A percentile compares a stretch with the other conserved stretches of the same genome.
These are phyloP conservation scores for Populus trichocarpa DNA, from an alignment of 441 rosid species.

Conservation along the genomic window DNA sequence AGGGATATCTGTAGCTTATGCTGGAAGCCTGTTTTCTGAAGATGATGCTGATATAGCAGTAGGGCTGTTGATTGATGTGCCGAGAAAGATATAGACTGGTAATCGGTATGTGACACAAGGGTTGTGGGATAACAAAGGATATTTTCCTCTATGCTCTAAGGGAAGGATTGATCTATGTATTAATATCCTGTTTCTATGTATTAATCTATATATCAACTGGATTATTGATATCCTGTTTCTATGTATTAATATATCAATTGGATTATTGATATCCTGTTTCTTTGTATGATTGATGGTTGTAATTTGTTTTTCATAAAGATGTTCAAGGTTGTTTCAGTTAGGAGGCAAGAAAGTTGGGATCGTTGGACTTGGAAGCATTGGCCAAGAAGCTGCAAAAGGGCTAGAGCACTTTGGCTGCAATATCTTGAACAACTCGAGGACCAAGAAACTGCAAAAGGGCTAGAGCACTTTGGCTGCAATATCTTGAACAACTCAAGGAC, in stretches of 20 bases:
- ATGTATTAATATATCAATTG: too few relatives aligned
- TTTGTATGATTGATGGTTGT: neutral
- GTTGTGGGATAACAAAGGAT: conserved; percentile 27
- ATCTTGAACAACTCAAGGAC: conserved; percentile 56
- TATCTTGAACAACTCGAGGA: conserved; percentile 56
- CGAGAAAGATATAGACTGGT: conserved; percentile 30
- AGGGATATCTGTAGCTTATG: conserved; percentile 21
- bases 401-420: conserved; percentile 48
- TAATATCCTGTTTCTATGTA: neutral
- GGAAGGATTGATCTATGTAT: neutral
- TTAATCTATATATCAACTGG: neutral
- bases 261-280: neutral
- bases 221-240: neutral
- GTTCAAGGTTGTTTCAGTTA: conserved; percentile 29
- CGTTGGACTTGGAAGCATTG: conserved; percentile 53
- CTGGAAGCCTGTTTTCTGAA: conserved; percentile 25
- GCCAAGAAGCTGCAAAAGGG: conserved; percentile 48
- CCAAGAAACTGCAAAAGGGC: conserved; percentile 54
- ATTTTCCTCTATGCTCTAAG: conserved; percentile 19
- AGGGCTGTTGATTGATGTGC: conserved; percentile 36
- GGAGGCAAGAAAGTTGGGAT: conserved; percentile 60
- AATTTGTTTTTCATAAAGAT: neutral
- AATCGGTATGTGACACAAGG: conserved; percentile 30
- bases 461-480: conserved; percentile 45
- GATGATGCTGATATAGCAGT: conserved; percentile 40